These are phyloP conservation scores for Cyberlindnera lachancei DNA, from an alignment of 805 yeast genomes.

Conservation along the genomic window DNA sequence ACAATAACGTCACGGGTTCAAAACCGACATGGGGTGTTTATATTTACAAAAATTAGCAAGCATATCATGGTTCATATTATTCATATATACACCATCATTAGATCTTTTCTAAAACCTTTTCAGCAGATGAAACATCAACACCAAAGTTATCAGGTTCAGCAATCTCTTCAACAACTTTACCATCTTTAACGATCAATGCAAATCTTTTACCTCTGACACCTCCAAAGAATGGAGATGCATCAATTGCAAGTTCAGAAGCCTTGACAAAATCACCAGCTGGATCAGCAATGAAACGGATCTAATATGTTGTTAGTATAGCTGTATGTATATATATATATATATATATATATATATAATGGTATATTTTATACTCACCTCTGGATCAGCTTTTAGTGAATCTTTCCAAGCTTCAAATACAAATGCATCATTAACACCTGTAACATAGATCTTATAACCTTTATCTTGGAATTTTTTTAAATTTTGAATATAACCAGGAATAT, in stretches of 20 bases:
- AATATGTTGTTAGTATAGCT: constrained; percentile 2
- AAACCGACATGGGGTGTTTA: no score
- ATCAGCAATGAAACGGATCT: constrained; percentile 64
- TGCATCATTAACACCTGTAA: constrained; percentile 80
- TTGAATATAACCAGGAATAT: constrained; percentile 66
- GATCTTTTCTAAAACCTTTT: constrained; percentile 26
- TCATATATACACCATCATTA: no score
- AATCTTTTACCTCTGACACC: constrained; percentile 67
- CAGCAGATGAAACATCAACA: constrained; percentile 42
- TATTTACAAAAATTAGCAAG: background rate
- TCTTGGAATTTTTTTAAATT: constrained; percentile 42
- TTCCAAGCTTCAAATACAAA: constrained; percentile 84
- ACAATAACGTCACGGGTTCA: no score
- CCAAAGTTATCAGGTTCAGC: constrained; percentile 80
- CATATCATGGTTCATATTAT: background rate
- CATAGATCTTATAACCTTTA: constrained; percentile 63
- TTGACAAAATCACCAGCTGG: constrained; percentile 67
- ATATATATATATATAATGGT: no score
- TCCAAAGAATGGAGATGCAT: constrained; percentile 73
- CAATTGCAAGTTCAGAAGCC: constrained; percentile 60
- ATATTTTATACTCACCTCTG: constrained; percentile 15
- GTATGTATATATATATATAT: no score
- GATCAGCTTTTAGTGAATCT: constrained; percentile 20
- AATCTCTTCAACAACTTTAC: constrained; percentile 56
- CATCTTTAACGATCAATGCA: constrained; percentile 70